A percentile compares a stretch with the other conserved stretches of the same genome.
These are phyloP conservation scores for Styphnolobium japonicum DNA, from an alignment of 306 rosid species.

Conservation along the genomic window DNA sequence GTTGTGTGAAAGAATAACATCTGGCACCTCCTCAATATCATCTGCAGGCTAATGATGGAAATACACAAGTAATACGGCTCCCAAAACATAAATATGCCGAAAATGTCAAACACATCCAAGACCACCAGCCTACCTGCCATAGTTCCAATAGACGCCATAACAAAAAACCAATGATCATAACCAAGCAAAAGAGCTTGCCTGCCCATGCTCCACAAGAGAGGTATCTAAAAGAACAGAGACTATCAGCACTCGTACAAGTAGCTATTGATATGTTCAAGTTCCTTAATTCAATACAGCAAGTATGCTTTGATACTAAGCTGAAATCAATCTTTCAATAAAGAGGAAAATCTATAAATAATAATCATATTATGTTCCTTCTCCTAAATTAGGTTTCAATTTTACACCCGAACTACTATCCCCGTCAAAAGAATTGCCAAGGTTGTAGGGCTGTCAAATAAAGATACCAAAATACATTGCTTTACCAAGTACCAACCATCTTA, in stretches of 20 bases:
- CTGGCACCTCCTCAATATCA: conserved; percentile 63
- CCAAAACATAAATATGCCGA: neutral
- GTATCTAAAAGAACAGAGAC: conserved; percentile 48
- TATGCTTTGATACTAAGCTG: neutral
- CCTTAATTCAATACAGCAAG: neutral
- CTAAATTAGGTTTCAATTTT: neutral
- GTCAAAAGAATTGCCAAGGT: neutral
- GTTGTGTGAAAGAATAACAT: conserved; percentile 38
- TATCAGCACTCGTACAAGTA: conserved; percentile 10
- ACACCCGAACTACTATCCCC: neutral
- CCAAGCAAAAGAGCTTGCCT: conserved; percentile 87
- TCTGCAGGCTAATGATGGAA: conserved; percentile 57
- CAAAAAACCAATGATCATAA: conserved; percentile 76
- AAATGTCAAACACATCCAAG: conserved; percentile 1
- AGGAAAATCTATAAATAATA: neutral
- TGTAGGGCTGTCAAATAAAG: neutral
- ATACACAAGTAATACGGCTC: neutral
- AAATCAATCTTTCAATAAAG: neutral
- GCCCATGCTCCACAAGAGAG: conserved; percentile 90
- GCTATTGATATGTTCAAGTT: neutral
- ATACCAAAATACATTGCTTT: neutral
- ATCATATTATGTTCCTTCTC: neutral
- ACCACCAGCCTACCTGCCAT: conserved; percentile 54
- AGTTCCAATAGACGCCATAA: conserved; percentile 70
- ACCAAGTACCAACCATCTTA: neutral